Evolutionary conservation across 768 basidiomycete species (phyloP).

Genomic region (Psilocybe cyanescens): DNA sequence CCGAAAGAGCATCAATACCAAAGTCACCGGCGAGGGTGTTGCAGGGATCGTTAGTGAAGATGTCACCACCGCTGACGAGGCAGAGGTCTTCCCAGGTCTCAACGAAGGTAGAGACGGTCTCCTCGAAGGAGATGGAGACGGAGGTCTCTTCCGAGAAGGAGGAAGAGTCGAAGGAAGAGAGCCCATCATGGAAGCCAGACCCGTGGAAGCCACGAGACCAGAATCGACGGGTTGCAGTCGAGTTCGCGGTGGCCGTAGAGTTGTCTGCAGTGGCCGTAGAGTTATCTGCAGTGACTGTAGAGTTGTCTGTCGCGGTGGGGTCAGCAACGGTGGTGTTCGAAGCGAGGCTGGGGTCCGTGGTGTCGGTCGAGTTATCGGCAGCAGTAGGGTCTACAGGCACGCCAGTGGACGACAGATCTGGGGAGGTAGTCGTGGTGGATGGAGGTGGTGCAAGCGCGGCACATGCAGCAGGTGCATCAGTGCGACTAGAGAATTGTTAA

Average conservation of each 20-base stretch:
- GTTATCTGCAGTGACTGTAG: conserved; percentile 13
- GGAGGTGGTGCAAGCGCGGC: conserved; percentile 21
- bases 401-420: conserved; percentile 23
- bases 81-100: conserved; percentile 51
- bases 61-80: conserved; percentile 42
- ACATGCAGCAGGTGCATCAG: conserved; percentile 37
- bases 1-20: conserved; percentile 48
- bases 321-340: conserved; percentile 18
- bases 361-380: conserved; percentile 16
- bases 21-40: conserved; percentile 41
- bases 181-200: conserved; percentile 2
- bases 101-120: conserved; percentile 30
- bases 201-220: conserved; percentile 18
- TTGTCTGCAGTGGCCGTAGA: conserved; percentile 17
- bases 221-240: conserved; percentile 21
- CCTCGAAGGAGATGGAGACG: conserved; percentile 30
- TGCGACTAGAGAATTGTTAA: conserved; percentile 25
- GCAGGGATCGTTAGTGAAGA: conserved; percentile 44
- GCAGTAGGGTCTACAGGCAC: conserved; percentile 26
- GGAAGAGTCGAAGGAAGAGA: conserved; percentile 15
- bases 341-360: conserved; percentile 16
- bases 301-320: conserved; percentile 15
- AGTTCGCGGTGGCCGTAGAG: conserved; percentile 15
- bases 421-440: conserved; percentile 19
- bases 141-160: conserved; percentile 12